Evolutionary conservation across 345 rosid species (phyloP), one percentile per base, ranked within the genome.

Genomic region (Salix caprea): DNA sequence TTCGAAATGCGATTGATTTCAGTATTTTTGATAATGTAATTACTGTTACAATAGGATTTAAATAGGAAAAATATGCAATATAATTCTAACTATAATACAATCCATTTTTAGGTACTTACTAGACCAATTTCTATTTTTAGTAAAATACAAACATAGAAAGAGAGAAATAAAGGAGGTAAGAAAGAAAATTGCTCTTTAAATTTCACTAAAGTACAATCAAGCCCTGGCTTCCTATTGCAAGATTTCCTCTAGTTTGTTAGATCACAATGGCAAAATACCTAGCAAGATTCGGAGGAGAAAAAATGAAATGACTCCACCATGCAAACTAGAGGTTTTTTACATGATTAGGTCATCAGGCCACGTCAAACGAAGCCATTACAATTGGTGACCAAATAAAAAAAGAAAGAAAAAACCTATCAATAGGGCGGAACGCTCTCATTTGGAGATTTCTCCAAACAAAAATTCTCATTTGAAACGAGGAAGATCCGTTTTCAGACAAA

Each of bases 341-440:
- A 56, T 56, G 14, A 56, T n/a, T 1, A 9, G 62, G 5, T 24
- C 62, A 56, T n/a, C 62, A 56, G 62, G 62, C 62, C 62, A 56
- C 62, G 62, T 56, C 62, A 23, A 7, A 56, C 28, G 62, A 56
- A 56, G 28, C 62, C 62, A 4, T 56, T 3, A n/a, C 62, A n/a
- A n/a, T 21, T 1, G 24, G 26, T 56, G 62, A 0, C 14, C 28
- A 9, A 3, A 24, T 9, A 11, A 1, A 2, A 56, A 54, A 54
- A 7, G 7, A 6, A 21, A 7, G 4, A 18, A 19, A 56, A n/a
- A 13, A 3, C 28, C 14, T n/a, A n/a, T 56, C 24, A 30, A 65
- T 11, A 30, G 52, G 70, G 62, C 50, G 46, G 67, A 18, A 30
- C 24, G 40, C 77, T 74, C 64, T 14, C 70, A 74, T 73, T 8